Conservation (phyloP, 1,284 basidiomycete genomes). For the Sporisorium graminicola region DNA sequence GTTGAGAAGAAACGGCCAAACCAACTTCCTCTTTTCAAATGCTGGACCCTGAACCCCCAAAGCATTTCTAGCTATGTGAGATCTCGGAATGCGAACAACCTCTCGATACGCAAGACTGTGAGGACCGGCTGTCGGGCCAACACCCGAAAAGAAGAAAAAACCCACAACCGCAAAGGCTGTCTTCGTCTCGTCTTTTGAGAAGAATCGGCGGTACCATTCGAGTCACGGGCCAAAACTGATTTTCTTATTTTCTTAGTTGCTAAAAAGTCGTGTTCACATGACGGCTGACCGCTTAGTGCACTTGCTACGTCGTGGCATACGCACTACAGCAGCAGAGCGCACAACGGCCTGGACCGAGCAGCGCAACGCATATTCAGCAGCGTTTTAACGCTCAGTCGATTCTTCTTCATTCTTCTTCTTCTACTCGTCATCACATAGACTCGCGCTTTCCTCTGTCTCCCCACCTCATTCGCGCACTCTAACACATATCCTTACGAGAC, state of each 20-base stretch:
- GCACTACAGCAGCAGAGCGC: neutral
- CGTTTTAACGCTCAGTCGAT: neutral
- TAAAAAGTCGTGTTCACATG: conserved; percentile 14
- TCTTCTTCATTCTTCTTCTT: neutral
- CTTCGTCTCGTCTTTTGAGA: neutral
- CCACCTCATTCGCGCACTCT: neutral
- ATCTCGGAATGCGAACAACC: neutral
- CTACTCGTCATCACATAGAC: neutral
- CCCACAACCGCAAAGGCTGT: neutral
- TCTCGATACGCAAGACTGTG: neutral
- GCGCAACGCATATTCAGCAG: neutral
- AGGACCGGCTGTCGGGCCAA: conserved; percentile 27
- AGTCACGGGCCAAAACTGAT: neutral
- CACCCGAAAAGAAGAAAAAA: neutral
- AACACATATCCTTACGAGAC: neutral
- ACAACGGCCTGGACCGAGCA: neutral
- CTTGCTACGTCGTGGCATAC: neutral
- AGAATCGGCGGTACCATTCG: neutral
- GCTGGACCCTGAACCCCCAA: conserved; percentile 7
- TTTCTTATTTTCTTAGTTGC: neutral
- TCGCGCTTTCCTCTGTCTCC: neutral
- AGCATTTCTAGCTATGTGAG: neutral
- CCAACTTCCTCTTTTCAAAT: no score
- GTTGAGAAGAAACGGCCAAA: neutral
- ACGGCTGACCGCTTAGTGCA: conserved; percentile 16